Conservation (phyloP, 2,329 filamentous ascomycete genomes). For the Metarhizium sp. region DNA sequence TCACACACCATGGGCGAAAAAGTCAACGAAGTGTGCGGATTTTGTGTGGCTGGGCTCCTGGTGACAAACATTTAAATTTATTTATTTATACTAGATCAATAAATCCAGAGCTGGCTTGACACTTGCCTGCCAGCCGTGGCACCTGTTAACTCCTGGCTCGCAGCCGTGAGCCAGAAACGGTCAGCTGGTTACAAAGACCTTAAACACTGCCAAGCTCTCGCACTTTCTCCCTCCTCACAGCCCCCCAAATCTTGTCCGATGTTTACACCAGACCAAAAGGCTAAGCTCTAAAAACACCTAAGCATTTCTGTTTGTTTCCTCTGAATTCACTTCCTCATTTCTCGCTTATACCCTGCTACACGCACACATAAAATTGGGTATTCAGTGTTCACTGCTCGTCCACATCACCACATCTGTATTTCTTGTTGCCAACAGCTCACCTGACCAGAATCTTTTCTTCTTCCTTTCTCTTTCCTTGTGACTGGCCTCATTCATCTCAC, state of each 20-base stretch:
- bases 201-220: background rate
- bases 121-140: slow-evolving; percentile 1
- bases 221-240: background rate
- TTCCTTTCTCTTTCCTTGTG: background rate
- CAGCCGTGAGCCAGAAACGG: background rate
- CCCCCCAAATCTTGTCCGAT: background rate
- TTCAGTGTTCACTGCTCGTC: background rate
- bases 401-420: background rate
- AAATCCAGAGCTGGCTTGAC: too few relatives aligned
- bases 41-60: too few relatives aligned
- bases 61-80: too few relatives aligned
- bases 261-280: background rate
- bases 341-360: background rate
- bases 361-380: background rate
- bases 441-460: background rate
- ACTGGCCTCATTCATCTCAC: background rate
- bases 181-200: too few relatives aligned
- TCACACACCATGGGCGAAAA: too few relatives aligned
- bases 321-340: background rate
- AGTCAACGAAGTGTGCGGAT: too few relatives aligned
- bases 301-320: background rate
- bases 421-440: background rate
- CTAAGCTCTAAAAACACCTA: background rate
- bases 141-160: background rate
- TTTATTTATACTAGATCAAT: too few relatives aligned